phyloP scores from a whole-genome alignment of 345 rosid genomes.

The Populus euphratica region DNA sequence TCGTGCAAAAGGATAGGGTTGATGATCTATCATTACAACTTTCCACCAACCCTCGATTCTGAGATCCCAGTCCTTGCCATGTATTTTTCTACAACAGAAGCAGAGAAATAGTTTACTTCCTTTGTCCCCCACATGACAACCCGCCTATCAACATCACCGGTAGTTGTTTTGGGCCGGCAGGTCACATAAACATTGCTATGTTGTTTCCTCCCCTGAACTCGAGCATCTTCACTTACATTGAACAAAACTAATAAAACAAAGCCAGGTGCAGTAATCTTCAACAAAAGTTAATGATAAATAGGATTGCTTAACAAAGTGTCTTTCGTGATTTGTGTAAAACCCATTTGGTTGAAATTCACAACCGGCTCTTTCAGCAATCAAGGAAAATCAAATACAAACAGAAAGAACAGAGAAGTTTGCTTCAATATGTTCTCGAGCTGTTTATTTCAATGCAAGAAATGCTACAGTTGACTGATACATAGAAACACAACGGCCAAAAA shows the following conservation, averaged over 20 bases:
- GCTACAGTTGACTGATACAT: conserved; percentile 26
- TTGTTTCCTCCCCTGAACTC: not conserved
- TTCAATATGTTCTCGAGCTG: conserved; percentile 44
- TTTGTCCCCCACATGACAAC: not conserved
- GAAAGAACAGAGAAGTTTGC: conserved; percentile 22
- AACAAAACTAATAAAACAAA: not conserved
- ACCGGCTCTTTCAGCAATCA: conserved; percentile 20
- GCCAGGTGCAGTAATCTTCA: not conserved
- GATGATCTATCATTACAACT: conserved; percentile 1
- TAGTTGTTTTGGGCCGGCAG: not conserved
- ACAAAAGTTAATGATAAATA: too few species aligned
- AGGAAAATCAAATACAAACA: conserved; percentile 20
- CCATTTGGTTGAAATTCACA: conserved; percentile 22
- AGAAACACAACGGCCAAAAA: conserved; percentile 9
- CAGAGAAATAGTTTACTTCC: not conserved
- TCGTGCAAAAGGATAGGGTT: not conserved
- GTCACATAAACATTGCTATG: not conserved
- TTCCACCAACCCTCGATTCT: conserved; percentile 4
- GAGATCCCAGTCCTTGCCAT: not conserved
- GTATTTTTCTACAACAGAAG: not conserved
- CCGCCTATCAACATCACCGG: not conserved
- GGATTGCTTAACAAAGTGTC: not conserved
- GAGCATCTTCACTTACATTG: not conserved
- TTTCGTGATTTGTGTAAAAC: conserved; percentile 11
- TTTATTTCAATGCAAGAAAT: conserved; percentile 54